These are phyloP conservation scores for Globisporangium middletonii DNA, from an alignment of 352 stramenopile genomes.

Conservation along the genomic window DNA sequence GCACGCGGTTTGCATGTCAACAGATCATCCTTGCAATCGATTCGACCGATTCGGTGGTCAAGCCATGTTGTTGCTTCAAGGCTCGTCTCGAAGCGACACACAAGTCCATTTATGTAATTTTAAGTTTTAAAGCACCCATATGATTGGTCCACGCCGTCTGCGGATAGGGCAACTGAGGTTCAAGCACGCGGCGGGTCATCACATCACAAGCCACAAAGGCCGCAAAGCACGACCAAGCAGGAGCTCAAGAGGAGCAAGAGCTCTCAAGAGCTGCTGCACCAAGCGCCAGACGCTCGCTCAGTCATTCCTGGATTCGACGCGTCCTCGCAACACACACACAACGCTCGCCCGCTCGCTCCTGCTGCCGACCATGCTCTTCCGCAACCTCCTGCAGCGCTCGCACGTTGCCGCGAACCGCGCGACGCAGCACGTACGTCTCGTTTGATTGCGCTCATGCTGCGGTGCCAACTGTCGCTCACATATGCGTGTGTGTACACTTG, in stretches of 20 bases:
- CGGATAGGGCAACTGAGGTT: background rate
- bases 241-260: too few relatives aligned
- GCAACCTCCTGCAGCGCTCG: conserved; percentile 7
- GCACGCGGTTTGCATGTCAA: background rate
- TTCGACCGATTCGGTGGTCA: background rate
- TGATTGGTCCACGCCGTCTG: background rate
- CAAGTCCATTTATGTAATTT: background rate
- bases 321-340: background rate
- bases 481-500: background rate
- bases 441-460: background rate
- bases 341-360: background rate
- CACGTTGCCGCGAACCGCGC: conserved; percentile 1
- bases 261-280: background rate
- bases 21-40: background rate
- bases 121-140: background rate
- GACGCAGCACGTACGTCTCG: conserved; percentile 1
- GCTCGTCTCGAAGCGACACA: background rate
- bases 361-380: conserved; percentile 4
- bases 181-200: background rate
- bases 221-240: too few relatives aligned
- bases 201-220: background rate
- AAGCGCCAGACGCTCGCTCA: background rate
- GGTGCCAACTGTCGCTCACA: background rate
- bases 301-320: conserved; percentile 9
- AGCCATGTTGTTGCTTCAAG: background rate